These are phyloP conservation scores for Leptodontidium sp. DNA, from an alignment of 2,329 filamentous ascomycete species.

Conservation along the genomic window DNA sequence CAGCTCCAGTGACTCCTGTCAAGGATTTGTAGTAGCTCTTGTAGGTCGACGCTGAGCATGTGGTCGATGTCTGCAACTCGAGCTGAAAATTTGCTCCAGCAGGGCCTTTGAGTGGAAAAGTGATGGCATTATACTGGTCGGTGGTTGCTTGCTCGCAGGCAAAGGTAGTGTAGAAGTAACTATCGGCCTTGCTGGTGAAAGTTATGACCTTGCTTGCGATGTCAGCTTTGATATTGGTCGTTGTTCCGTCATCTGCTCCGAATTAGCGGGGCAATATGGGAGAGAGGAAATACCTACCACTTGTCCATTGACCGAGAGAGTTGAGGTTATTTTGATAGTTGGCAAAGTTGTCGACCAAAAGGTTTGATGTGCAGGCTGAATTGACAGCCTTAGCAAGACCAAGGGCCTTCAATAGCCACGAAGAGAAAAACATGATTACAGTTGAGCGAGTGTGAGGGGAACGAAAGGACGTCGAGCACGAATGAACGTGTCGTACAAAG, in stretches of 20 bases:
- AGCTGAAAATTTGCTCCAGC: conserved; percentile 51
- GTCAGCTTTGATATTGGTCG: conserved; percentile 51
- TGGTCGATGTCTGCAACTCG: conserved; percentile 57
- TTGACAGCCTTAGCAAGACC: conserved; percentile 22
- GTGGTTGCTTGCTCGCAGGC: conserved; percentile 55
- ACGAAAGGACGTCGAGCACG: conserved; percentile 33
- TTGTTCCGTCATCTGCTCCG: conserved; percentile 57
- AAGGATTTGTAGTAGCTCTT: conserved; percentile 55
- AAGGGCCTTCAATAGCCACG: conserved; percentile 14
- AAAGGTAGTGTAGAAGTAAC: conserved; percentile 64
- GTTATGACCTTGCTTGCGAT: conserved; percentile 54
- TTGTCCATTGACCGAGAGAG: conserved; percentile 49
- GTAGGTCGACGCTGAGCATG: conserved; percentile 52
- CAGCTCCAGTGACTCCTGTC: conserved; percentile 56
- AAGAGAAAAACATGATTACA: conserved; percentile 28
- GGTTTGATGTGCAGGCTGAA: conserved; percentile 42
- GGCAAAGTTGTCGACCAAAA: conserved; percentile 46
- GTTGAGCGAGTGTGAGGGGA: conserved; percentile 20
- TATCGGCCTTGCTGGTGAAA: conserved; percentile 56
- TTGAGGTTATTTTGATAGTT: conserved; percentile 47
- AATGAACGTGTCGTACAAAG: conserved; percentile 28
- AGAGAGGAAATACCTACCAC: conserved; percentile 43
- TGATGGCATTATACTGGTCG: conserved; percentile 56
- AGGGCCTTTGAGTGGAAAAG: conserved; percentile 57
- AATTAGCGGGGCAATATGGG: conserved; percentile 18